Evolutionary conservation across 768 basidiomycete species (phyloP).

Genomic region (Psilocybe cubensis): DNA sequence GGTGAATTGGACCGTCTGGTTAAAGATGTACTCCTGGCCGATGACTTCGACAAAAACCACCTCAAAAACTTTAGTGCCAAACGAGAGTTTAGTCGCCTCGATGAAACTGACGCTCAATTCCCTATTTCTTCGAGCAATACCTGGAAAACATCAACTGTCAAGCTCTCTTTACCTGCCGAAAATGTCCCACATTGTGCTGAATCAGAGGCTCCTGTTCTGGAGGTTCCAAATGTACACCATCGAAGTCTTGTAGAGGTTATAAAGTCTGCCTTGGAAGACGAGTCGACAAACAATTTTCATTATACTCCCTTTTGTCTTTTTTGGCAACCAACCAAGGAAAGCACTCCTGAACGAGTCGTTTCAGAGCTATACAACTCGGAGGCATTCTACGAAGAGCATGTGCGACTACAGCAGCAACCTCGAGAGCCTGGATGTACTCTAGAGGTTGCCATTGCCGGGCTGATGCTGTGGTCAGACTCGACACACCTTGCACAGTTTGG

Average conservation of each 20-base stretch:
- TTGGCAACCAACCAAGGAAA: conserved; percentile 16
- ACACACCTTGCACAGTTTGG: conserved; percentile 42
- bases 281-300: not conserved
- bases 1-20: conserved; percentile 23
- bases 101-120: not conserved
- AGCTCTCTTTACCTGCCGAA: conserved; percentile 23
- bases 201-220: conserved; percentile 28
- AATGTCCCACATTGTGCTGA: conserved; percentile 21
- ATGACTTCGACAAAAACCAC: conserved; percentile 15
- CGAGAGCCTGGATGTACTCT: conserved; percentile 12
- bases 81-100: not conserved
- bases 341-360: conserved; percentile 11
- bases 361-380: conserved; percentile 24
- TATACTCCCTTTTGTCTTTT: conserved; percentile 25
- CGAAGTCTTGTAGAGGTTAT: conserved; percentile 21
- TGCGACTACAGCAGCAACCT: conserved; percentile 3
- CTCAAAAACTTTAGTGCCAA: conserved; percentile 2
- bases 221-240: conserved; percentile 31
- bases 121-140: conserved; percentile 16
- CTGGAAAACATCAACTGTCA: conserved; percentile 25
- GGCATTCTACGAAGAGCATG: conserved; percentile 23
- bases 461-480: conserved; percentile 38
- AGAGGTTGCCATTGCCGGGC: conserved; percentile 27
- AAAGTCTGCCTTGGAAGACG: conserved; percentile 6
- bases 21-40: conserved; percentile 22